Base-by-base conservation (phyloP, 2,329 filamentous ascomycete species). In the Fusarium floridanum region DNA sequence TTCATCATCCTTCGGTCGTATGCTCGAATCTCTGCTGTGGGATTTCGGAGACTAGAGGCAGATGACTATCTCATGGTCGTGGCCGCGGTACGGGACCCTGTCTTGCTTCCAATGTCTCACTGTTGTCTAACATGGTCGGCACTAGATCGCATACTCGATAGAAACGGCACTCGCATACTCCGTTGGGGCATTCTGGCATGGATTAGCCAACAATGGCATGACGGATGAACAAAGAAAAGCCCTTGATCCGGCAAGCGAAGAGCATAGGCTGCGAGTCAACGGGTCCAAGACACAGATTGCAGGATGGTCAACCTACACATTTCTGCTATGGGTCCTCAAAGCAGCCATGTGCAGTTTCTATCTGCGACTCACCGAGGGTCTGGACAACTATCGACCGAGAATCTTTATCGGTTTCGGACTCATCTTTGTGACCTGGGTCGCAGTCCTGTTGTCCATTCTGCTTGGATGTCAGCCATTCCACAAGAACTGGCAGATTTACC, bases 401-500 rank as follows among this genome's bases (percentile, higher is more conserved):
- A 84, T 90, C 36, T 84, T 83, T 55, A 76, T 88, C 50, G 88
- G 87, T 2, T 89, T 88, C 67, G 79, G 75, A 2, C 68, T 89
- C 29, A 84, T 89, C 55, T 80, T 81, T 1, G 73, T 72, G 4
- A 88, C 87, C 3, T 91, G 86, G 71, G 60, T 89, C 37, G 84
- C 82, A 0, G 85, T 85, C 27, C 76, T 88, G 16, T 80, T 86
- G 14, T 84, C 85, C 4, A 85, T 90, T 53, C 82, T 89, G n/a
- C 80, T 87, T 5, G 84, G 84, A 3, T 91, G 89, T 72, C 81
- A 82, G 34, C 88, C 89, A 0, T 83, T 90, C 59, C 67, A 82
- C 20, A 84, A 84, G 53, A 87, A 89, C 73, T 91, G 89, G 88
- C 88, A 91, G 77, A 89, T 91, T 50, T 81, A 86, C 61, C 89